Evolutionary conservation across 352 stramenopile genomes (phyloP).

Genomic region (Globisporangium orthogonon): DNA sequence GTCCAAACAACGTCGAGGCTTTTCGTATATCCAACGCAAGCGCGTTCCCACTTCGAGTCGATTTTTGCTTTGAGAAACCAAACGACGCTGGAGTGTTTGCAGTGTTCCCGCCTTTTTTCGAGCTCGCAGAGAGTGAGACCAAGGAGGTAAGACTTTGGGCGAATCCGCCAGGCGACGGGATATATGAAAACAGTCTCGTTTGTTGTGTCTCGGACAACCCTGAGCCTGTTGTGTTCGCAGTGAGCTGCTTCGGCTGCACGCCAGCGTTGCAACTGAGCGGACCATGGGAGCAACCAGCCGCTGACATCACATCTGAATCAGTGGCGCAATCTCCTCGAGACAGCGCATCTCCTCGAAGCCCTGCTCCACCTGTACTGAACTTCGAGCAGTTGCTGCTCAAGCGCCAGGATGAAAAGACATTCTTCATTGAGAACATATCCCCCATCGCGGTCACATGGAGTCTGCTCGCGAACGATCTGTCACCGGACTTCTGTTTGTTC

Average conservation of each 20-base stretch:
- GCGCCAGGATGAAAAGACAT: constrained; percentile 80
- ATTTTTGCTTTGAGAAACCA: constrained; percentile 38
- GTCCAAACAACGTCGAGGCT: constrained; percentile 78
- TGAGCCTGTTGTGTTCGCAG: constrained; percentile 74
- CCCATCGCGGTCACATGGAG: constrained; percentile 75
- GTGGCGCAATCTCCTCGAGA: constrained; percentile 10
- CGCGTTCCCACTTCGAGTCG: constrained; percentile 62
- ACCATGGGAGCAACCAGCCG: constrained; percentile 76
- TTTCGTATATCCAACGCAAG: constrained; percentile 91
- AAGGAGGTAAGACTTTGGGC: constrained; percentile 90
- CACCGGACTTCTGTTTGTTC: constrained; percentile 62
- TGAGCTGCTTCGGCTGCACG: constrained; percentile 85
- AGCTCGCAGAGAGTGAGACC: constrained; percentile 88
- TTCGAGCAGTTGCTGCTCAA: constrained; percentile 91
- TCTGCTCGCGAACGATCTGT: constrained; percentile 24
- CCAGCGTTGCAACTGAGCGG: constrained; percentile 74
- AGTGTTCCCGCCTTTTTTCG: constrained; percentile 60
- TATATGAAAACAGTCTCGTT: constrained; percentile 79
- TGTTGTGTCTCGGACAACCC: constrained; percentile 90
- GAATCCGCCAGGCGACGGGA: constrained; percentile 54
- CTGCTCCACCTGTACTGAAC: constrained; percentile 47
- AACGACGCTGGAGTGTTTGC: constrained; percentile 41
- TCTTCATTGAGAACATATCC: constrained; percentile 84
- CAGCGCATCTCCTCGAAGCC: background rate
- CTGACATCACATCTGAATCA: constrained; percentile 40